Conservation (phyloP, 1,284 basidiomycete genomes). For the Fomitiporia mediterranea region DNA sequence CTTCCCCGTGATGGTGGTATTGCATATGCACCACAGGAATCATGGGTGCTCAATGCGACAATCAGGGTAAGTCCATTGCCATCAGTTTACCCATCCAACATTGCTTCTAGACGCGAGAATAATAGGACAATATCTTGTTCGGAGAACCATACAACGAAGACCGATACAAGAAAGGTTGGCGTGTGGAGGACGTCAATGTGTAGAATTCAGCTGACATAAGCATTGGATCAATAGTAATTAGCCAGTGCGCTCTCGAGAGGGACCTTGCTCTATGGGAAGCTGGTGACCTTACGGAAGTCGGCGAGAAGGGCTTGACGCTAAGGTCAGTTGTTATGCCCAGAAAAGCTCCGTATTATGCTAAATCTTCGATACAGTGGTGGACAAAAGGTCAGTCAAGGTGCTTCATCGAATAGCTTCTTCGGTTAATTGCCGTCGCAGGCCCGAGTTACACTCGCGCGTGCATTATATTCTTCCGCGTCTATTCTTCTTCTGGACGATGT, state of each 20-base stretch:
- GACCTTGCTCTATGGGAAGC: conserved; percentile 67
- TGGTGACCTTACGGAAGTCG: conserved; percentile 45
- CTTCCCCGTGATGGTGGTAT: conserved; percentile 42
- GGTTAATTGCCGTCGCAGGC: conserved; percentile 1
- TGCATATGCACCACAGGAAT: conserved; percentile 42
- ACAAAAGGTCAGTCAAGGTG: conserved; percentile 32
- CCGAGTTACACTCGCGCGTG: conserved; percentile 34
- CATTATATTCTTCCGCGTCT: conserved; percentile 34
- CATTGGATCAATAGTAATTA: conserved; percentile 37
- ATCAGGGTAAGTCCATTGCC: conserved; percentile 3
- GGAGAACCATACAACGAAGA: conserved; percentile 29
- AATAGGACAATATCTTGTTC: conserved; percentile 31
- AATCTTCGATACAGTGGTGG: conserved; percentile 31
- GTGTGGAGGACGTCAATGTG: no score
- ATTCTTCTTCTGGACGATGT: conserved; percentile 39
- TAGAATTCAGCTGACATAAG: background rate
- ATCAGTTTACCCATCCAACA: no score
- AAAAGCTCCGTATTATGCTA: background rate
- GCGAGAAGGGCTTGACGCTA: conserved; percentile 30
- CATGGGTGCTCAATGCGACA: conserved; percentile 37
- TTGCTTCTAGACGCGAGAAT: no score
- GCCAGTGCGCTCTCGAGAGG: conserved; percentile 58
- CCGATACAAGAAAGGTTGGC: conserved; percentile 19
- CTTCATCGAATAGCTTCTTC: background rate
- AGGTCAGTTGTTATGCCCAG: conserved; percentile 17